A percentile compares a stretch with the other conserved stretches of the same genome.
Evolutionary conservation across 176 grass and related monocot species (phyloP).

Genomic region (Eragrostis nindensis): DNA sequence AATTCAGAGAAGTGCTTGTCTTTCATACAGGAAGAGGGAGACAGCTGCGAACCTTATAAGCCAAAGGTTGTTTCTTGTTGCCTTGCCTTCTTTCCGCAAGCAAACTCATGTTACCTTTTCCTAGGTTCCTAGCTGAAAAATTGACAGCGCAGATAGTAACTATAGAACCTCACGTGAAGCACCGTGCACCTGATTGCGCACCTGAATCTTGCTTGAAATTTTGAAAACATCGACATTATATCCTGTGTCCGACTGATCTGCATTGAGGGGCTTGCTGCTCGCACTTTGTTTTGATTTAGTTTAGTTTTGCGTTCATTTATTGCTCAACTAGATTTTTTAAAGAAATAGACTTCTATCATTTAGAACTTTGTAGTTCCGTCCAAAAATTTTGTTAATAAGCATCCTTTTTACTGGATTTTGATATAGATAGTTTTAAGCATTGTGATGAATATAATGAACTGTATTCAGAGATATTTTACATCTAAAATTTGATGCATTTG

Average conservation of each 20-base stretch:
- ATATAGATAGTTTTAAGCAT: neutral
- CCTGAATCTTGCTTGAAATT: neutral
- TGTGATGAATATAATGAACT: neutral
- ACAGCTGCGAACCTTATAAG: neutral
- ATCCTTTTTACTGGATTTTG: conserved; percentile 2
- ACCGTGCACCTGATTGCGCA: neutral
- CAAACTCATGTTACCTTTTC: conserved; percentile 6
- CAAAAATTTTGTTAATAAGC: neutral
- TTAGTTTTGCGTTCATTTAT: neutral
- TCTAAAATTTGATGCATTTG: conserved; percentile 7
- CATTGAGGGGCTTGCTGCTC: neutral
- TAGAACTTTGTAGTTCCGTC: neutral
- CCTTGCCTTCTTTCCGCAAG: neutral
- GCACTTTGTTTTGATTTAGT: neutral
- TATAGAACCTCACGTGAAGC: neutral
- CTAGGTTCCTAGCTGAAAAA: neutral
- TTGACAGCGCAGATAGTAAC: neutral
- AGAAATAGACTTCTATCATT: neutral
- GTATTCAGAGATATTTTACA: neutral
- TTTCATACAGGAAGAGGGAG: conserved; percentile 11
- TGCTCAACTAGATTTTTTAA: neutral
- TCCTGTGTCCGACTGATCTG: neutral
- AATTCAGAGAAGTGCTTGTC: conserved; percentile 4
- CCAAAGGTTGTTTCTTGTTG: conserved; percentile 1
- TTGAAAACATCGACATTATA: neutral